These are phyloP conservation scores for Vitis labrusca DNA, from an alignment of 164 flowering plant species.

Conservation along the genomic window DNA sequence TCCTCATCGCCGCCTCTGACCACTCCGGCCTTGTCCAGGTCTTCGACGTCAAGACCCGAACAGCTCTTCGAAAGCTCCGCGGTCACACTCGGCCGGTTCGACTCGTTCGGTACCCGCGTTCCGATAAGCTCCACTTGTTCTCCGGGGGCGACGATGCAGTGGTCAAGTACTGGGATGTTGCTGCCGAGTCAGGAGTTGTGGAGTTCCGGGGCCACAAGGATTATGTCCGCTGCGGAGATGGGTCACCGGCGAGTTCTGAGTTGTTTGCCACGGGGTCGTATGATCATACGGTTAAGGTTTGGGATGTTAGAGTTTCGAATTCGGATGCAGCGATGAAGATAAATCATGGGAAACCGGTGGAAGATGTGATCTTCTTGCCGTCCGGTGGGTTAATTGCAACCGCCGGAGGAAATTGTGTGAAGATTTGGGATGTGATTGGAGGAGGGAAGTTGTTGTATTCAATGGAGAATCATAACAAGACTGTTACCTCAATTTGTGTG, in stretches of 20 bases:
- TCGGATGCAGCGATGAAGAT: slow-evolving; percentile 41
- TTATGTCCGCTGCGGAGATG: slow-evolving; percentile 75
- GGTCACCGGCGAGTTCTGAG: slow-evolving; percentile 62
- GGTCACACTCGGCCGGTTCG: slow-evolving; percentile 68
- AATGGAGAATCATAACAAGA: slow-evolving; percentile 87
- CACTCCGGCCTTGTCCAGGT: slow-evolving; percentile 67
- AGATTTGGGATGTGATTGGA: slow-evolving; percentile 90
- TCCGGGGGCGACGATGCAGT: slow-evolving; percentile 84
- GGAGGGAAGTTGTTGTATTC: slow-evolving; percentile 76
- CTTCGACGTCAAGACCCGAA: slow-evolving; percentile 52
- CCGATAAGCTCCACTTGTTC: slow-evolving; percentile 74
- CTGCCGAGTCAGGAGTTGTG: slow-evolving; percentile 36
- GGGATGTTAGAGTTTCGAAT: slow-evolving; percentile 71
- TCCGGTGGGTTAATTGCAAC: slow-evolving; percentile 82
- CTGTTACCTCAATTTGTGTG: slow-evolving; percentile 82
- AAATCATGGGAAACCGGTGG: slow-evolving; percentile 79
- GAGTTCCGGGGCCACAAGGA: slow-evolving; percentile 74
- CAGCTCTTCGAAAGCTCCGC: slow-evolving; percentile 50
- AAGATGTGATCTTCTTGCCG: slow-evolving; percentile 74
- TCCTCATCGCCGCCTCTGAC: slow-evolving; percentile 77
- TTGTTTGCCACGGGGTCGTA: slow-evolving; percentile 81
- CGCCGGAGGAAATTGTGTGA: slow-evolving; percentile 81
- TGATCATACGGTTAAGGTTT: slow-evolving; percentile 80
- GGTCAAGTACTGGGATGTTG: slow-evolving; percentile 92
- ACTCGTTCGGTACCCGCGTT: slow-evolving; percentile 53